phyloP scores from a whole-genome alignment of 225 moss, liverwort and hornwort genomes.

The Physcomitrellopsis africana region DNA sequence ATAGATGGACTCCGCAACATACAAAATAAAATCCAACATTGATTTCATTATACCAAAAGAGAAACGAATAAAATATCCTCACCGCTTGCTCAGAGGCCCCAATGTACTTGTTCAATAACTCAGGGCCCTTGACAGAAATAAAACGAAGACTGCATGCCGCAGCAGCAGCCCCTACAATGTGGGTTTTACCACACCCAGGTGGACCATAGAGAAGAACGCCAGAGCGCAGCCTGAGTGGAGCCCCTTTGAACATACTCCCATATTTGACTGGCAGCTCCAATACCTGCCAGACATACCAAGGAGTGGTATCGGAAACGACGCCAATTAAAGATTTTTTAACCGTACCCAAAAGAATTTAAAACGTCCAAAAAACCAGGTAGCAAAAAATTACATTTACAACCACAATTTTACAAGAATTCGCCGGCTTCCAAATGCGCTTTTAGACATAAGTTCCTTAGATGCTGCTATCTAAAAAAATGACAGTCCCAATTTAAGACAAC shows the following conservation, averaged over 20 bases:
- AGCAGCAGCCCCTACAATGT: conserved; percentile 94
- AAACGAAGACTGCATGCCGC: conserved; percentile 95
- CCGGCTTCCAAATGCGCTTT: too few relatives aligned
- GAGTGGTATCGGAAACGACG: conserved; percentile 18
- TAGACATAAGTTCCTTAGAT: too few relatives aligned
- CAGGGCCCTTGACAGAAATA: conserved; percentile 95
- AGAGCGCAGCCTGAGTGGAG: conserved; percentile 94
- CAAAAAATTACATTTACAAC: too few relatives aligned
- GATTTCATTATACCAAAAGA: conserved; percentile 4
- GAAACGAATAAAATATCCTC: conserved; percentile 30
- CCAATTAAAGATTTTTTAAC: conserved; percentile 1
- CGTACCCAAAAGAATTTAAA: too few relatives aligned
- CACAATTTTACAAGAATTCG: too few relatives aligned
- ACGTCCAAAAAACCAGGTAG: too few relatives aligned
- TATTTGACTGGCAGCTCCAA: conserved; percentile 95
- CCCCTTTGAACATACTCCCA: conserved; percentile 75
- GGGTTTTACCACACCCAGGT: conserved; percentile 99
- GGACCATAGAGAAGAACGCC: conserved; percentile 96
- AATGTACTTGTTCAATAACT: conserved; percentile 97
- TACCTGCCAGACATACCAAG: conserved; percentile 52
- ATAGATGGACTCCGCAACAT: background rate
- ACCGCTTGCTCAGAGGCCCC: conserved; percentile 99
- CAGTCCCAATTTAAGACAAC: background rate
- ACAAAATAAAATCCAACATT: background rate
- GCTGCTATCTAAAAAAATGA: too few relatives aligned